These are phyloP conservation scores for Eimeria nieschulzi DNA, from an alignment of 169 alveolate species.

Conservation along the genomic window DNA sequence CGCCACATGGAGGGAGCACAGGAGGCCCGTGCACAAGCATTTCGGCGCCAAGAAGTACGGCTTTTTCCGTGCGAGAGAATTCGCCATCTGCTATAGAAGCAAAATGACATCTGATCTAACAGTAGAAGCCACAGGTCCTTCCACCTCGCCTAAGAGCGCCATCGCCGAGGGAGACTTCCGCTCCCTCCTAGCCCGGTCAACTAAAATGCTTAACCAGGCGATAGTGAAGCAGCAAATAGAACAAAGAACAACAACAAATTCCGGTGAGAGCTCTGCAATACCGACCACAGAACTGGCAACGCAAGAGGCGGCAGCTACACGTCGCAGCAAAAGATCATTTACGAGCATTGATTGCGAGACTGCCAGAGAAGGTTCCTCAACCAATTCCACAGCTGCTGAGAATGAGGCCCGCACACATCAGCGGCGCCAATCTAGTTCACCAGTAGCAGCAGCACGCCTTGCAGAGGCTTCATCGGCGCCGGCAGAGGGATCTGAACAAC, in stretches of 20 bases:
- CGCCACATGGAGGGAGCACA: conserved; percentile 40
- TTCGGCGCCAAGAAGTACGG: conserved; percentile 39
- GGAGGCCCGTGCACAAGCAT: conserved; percentile 43
- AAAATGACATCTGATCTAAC: background rate
- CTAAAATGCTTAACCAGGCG: too few relatives aligned
- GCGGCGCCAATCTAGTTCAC: background rate
- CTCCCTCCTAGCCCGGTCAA: background rate
- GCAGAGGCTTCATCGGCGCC: background rate
- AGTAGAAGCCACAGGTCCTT: background rate
- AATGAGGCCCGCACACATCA: background rate
- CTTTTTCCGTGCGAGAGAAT: background rate
- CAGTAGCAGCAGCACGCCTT: background rate
- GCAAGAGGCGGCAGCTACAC: background rate
- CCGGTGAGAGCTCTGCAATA: background rate
- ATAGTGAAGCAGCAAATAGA: background rate
- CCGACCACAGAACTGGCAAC: background rate
- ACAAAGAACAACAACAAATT: background rate
- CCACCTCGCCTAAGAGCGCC: background rate
- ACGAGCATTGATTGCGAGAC: background rate
- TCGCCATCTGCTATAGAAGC: conserved; percentile 11
- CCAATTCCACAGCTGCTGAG: background rate
- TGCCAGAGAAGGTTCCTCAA: background rate
- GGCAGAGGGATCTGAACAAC: background rate
- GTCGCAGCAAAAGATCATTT: too few relatives aligned
- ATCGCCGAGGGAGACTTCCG: too few relatives aligned